These are phyloP conservation scores for Claviceps humidiphila DNA, from an alignment of 2,329 filamentous ascomycete genomes.

Conservation along the genomic window DNA sequence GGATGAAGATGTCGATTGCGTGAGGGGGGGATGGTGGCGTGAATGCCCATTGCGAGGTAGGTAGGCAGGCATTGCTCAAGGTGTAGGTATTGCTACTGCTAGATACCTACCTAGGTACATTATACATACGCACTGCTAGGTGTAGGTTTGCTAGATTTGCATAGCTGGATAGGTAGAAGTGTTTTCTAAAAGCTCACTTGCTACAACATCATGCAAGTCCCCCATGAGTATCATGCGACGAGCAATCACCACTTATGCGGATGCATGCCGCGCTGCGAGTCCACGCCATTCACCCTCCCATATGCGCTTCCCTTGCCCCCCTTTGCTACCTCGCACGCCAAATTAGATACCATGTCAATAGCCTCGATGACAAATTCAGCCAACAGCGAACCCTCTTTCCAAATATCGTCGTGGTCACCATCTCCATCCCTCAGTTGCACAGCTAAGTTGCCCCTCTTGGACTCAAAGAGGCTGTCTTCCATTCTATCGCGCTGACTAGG, in stretches of 20 bases:
- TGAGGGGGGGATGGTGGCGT: conserved; percentile 2
- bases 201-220: no score
- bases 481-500: conserved; percentile 5
- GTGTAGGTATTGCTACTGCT: no score
- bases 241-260: no score
- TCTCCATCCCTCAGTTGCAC: conserved; percentile 1
- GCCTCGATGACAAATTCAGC: background rate
- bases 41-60: no score
- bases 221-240: no score
- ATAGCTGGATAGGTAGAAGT: no score
- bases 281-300: background rate
- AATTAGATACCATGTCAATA: background rate
- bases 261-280: background rate
- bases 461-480: conserved; percentile 1
- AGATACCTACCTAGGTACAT: no score
- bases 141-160: no score
- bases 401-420: conserved; percentile 2
- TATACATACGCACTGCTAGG: no score
- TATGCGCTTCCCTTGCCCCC: background rate
- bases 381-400: conserved; percentile 2
- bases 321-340: background rate
- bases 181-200: no score
- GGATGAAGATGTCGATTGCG: conserved; percentile 26
- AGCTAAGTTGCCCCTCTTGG: background rate
- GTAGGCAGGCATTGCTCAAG: no score